These are phyloP conservation scores for Avena atlantica DNA, from an alignment of 176 grass and related monocot species.

Conservation along the genomic window DNA sequence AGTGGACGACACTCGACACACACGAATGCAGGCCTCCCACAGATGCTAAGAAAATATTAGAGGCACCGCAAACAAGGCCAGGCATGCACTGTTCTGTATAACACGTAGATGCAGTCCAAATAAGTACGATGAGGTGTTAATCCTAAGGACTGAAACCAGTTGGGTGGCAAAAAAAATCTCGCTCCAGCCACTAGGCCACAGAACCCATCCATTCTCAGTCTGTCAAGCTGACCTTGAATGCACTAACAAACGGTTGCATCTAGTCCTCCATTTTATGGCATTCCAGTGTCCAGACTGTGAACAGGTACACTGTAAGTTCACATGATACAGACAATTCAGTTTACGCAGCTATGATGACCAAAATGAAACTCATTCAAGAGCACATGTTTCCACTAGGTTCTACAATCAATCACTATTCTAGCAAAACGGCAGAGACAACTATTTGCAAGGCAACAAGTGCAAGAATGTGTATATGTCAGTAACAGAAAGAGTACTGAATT, in stretches of 20 bases:
- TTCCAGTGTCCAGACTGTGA: not conserved
- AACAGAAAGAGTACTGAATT: not conserved
- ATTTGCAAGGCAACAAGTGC: conserved; percentile 8
- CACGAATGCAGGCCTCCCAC: not conserved
- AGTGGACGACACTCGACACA: not conserved
- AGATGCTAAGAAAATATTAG: not conserved
- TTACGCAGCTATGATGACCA: conserved; percentile 21
- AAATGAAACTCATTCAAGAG: conserved; percentile 23
- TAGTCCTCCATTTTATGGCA: conserved; percentile 20
- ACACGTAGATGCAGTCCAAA: not conserved
- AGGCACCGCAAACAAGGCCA: not conserved
- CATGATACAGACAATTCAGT: not conserved
- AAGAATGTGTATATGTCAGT: conserved; percentile 16
- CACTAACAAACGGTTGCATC: not conserved
- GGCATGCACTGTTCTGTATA: not conserved
- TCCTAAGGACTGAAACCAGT: not conserved
- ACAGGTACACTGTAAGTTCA: not conserved
- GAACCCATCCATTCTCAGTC: not conserved
- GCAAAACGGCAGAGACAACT: not conserved
- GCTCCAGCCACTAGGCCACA: not conserved
- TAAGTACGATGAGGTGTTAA: not conserved
- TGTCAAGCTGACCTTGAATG: not conserved
- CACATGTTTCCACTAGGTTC: conserved; percentile 11
- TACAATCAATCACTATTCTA: conserved; percentile 21
- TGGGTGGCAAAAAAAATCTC: not conserved